phyloP scores from a whole-genome alignment of 495 filamentous ascomycete species.

The Emericellopsis terricola region DNA sequence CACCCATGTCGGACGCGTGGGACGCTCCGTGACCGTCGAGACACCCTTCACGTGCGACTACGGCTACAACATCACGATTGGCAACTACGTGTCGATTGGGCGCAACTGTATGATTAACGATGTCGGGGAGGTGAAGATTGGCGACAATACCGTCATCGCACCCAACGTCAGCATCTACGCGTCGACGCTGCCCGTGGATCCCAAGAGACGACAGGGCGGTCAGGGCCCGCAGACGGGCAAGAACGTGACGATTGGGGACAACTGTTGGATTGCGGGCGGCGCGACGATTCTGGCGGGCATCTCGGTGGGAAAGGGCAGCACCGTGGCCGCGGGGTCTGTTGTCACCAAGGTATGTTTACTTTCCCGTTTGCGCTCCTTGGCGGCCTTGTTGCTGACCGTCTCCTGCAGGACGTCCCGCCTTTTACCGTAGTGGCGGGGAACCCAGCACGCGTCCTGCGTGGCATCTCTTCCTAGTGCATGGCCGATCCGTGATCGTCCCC shows the following conservation, averaged over 20 bases:
- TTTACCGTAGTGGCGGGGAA: slow-evolving; percentile 4
- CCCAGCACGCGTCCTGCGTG: slow-evolving; percentile 2
- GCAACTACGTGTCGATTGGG: slow-evolving; percentile 71
- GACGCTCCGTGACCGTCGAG: slow-evolving; percentile 63
- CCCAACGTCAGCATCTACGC: slow-evolving; percentile 79
- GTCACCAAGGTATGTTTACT: slow-evolving; percentile 56
- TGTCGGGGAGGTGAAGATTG: slow-evolving; percentile 52
- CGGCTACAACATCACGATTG: slow-evolving; percentile 84
- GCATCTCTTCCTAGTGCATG: slow-evolving; percentile 2
- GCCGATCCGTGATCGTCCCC: too few species aligned
- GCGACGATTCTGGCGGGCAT: slow-evolving; percentile 74
- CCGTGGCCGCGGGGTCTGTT: slow-evolving; percentile 70
- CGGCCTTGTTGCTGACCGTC: background rate
- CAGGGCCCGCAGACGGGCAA: slow-evolving; percentile 54
- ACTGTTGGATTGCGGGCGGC: slow-evolving; percentile 53
- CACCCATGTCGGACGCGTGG: slow-evolving; percentile 43
- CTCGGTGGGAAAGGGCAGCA: slow-evolving; percentile 59
- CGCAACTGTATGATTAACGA: slow-evolving; percentile 80
- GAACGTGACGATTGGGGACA: slow-evolving; percentile 65
- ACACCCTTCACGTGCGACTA: slow-evolving; percentile 90
- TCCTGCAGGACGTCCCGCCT: slow-evolving; percentile 12
- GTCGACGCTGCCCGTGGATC: slow-evolving; percentile 57
- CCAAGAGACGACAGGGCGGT: slow-evolving; percentile 54
- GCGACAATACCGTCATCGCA: slow-evolving; percentile 63
- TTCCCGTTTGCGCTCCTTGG: background rate